phyloP scores from a whole-genome alignment of 129 eudicot species.

The Lactuca saligna region DNA sequence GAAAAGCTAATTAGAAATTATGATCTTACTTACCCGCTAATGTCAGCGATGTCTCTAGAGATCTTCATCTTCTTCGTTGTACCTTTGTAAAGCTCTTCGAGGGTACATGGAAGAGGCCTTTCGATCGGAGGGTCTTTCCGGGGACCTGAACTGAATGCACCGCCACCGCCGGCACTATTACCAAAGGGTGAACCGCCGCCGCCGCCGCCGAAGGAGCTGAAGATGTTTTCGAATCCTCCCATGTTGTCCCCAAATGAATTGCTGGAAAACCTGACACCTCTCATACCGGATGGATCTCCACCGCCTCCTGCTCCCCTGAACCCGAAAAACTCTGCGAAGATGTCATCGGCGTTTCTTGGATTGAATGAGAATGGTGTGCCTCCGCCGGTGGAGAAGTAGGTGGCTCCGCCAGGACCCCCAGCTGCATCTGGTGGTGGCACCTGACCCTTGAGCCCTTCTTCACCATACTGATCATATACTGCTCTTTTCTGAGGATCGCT shows the following conservation, averaged over 20 bases:
- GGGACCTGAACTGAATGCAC: slow-evolving; percentile 32
- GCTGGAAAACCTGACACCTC: slow-evolving; percentile 41
- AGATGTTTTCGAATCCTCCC: slow-evolving; percentile 30
- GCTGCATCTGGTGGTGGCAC: slow-evolving; percentile 75
- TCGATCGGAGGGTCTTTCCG: slow-evolving; percentile 57
- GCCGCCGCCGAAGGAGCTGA: slow-evolving; percentile 37
- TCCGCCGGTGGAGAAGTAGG: slow-evolving; percentile 49
- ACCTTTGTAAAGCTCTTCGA: slow-evolving; percentile 66
- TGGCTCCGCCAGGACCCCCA: slow-evolving; percentile 53
- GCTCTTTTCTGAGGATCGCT: slow-evolving; percentile 72
- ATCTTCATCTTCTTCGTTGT: slow-evolving; percentile 68
- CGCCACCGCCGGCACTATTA: slow-evolving; percentile 33
- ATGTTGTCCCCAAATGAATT: slow-evolving; percentile 39
- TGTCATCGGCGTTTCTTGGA: slow-evolving; percentile 55
- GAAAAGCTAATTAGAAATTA: neutral
- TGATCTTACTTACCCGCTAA: slow-evolving; percentile 49
- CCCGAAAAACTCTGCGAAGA: slow-evolving; percentile 58
- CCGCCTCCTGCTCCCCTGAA: slow-evolving; percentile 36
- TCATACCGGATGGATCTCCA: slow-evolving; percentile 33
- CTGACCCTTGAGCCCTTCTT: slow-evolving; percentile 61
- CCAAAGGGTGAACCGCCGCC: slow-evolving; percentile 22
- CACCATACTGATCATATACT: slow-evolving; percentile 66
- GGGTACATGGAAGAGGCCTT: slow-evolving; percentile 49
- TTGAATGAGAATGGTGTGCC: slow-evolving; percentile 45
- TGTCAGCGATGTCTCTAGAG: slow-evolving; percentile 54